Evolutionary conservation across 371 early-diverging fungal species (phyloP), one percentile per base, ranked within the genome.

Genomic region (Mortierella sp.): DNA sequence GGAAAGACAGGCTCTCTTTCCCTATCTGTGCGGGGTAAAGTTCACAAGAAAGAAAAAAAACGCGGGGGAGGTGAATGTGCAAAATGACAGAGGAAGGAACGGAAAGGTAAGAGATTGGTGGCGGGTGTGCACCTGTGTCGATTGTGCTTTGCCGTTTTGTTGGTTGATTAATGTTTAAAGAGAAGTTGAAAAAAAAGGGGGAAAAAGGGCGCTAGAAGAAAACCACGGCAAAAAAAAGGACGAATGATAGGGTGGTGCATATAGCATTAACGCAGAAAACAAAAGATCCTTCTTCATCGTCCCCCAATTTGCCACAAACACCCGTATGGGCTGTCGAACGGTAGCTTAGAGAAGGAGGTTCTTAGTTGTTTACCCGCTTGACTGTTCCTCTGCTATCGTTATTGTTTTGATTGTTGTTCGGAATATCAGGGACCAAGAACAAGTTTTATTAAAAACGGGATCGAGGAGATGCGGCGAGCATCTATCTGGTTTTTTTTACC

Each of bases 11-110:
- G 65, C 65, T 74, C 50, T 38, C 0, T 28, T 47, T 48, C 48
- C 4, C 34, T 60, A 34, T 47, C 63, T 42, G 14, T 44, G 16
- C 26, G 63, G 65, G 58, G 26, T 45, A 45, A 26, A 21, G 28
- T 48, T 60, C 34, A 73, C 57, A 72, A 47, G 44, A 3, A 72
- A 47, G 44, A 3, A 38, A 38, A 38, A 76, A 63, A 76, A 58
- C 60, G 72, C 78, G 78, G 72, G 78, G 78, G 72, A 72, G 13
- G 47, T 50, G 50, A 50, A 48, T 48, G 48, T 48, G 0, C 9
- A 14, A 48, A 26, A 55, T 21, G 26, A 38, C n/a, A 34, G 21
- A n/a, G 48, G 50, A 45, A 42, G 31, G 13, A 14, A 19, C 34
- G 42, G 52, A 45, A 60, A 31, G 28, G 47, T 28, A 28, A 28